Conservation (phyloP, 345 rosid species). For the Lepidium didymum region DNA sequence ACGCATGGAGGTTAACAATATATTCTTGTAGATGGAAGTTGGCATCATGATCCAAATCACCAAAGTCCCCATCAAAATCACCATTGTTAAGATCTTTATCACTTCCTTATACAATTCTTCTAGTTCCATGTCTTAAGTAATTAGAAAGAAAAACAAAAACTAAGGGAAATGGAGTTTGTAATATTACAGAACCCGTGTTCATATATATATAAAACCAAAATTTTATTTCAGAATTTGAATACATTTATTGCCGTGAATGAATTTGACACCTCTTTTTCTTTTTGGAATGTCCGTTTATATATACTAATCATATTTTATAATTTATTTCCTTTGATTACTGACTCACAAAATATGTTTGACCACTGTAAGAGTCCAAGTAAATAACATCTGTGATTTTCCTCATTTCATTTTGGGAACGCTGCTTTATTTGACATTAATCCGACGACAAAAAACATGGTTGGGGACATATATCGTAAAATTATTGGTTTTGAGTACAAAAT, state of each 20-base stretch:
- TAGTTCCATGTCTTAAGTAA: not conserved
- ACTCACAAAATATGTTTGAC: not conserved
- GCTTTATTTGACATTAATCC: not conserved
- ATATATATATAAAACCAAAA: not conserved
- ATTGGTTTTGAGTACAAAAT: no score
- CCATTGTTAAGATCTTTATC: conserved; percentile 16
- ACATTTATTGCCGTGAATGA: no score
- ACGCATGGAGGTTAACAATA: conserved; percentile 34
- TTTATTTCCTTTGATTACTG: no score
- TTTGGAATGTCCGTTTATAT: no score
- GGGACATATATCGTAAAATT: no score
- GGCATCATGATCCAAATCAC: conserved; percentile 61
- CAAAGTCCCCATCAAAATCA: conserved; percentile 37
- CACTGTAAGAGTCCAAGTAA: not conserved
- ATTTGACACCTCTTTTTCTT: no score
- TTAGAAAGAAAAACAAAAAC: not conserved
- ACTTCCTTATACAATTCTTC: not conserved
- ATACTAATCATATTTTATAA: no score
- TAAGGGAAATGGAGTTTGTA: not conserved
- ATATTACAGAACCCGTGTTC: not conserved
- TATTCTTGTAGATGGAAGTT: conserved; percentile 34
- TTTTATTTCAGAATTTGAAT: no score
- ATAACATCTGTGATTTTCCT: not conserved
- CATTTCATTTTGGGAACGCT: not conserved
- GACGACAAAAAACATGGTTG: no score